Conservation (phyloP, 2,329 filamentous ascomycete genomes). For the Neofusicoccum cordaticola region DNA sequence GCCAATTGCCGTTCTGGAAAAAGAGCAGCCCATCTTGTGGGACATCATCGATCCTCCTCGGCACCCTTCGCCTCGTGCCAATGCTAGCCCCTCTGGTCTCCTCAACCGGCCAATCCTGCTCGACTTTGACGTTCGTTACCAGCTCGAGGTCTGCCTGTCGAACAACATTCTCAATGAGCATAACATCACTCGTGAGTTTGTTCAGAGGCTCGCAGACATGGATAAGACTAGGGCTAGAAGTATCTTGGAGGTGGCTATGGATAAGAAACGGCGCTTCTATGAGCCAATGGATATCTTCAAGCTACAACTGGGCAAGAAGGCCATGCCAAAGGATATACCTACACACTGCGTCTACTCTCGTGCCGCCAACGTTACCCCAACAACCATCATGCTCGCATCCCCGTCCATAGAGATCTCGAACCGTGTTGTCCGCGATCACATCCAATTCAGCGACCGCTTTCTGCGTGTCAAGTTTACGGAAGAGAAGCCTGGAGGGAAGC, state of each 20-base stretch:
- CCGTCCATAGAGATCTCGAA: slow-evolving; percentile 85
- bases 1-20: slow-evolving; percentile 42
- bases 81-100: neutral
- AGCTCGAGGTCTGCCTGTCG: slow-evolving; percentile 91
- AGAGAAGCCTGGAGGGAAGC: slow-evolving; percentile 58
- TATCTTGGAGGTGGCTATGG: slow-evolving; percentile 72
- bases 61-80: neutral
- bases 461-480: slow-evolving; percentile 87
- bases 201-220: slow-evolving; percentile 57
- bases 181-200: slow-evolving; percentile 65
- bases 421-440: slow-evolving; percentile 73
- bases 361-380: slow-evolving; percentile 79
- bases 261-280: slow-evolving; percentile 59
- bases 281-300: slow-evolving; percentile 73
- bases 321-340: slow-evolving; percentile 53
- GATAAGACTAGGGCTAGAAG: slow-evolving; percentile 56
- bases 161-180: slow-evolving; percentile 73
- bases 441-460: slow-evolving; percentile 70
- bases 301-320: slow-evolving; percentile 43
- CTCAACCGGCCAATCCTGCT: slow-evolving; percentile 36
- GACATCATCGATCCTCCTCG: slow-evolving; percentile 23
- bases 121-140: slow-evolving; percentile 75
- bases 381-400: slow-evolving; percentile 72
- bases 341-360: slow-evolving; percentile 72
- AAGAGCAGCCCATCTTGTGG: slow-evolving; percentile 23